A percentile compares a stretch with the other conserved stretches of the same genome.
These are phyloP conservation scores for Trichoderma gamsii DNA, from an alignment of 495 filamentous ascomycete species.

Conservation along the genomic window DNA sequence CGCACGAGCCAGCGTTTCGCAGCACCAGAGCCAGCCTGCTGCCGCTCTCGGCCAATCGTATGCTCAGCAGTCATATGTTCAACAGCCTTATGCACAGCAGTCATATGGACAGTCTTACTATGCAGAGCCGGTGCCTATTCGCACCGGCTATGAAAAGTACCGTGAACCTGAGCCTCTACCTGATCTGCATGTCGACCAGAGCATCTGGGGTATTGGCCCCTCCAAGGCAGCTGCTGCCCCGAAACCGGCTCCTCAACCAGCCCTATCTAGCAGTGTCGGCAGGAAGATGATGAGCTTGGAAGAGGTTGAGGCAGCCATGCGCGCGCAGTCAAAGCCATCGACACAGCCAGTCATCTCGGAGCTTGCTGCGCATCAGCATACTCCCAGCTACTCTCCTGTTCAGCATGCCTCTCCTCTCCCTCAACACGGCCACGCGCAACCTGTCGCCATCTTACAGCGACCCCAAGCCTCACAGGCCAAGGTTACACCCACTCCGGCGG, in stretches of 20 bases:
- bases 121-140: conserved; percentile 37
- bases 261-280: conserved; percentile 28
- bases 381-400: conserved; percentile 23
- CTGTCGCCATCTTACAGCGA: conserved; percentile 42
- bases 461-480: conserved; percentile 35
- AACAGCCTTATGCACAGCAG: conserved; percentile 33
- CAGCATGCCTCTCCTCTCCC: conserved; percentile 26
- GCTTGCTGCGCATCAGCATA: conserved; percentile 22
- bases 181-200: conserved; percentile 86
- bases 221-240: conserved; percentile 46
- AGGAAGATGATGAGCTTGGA: conserved; percentile 93
- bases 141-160: conserved; percentile 86
- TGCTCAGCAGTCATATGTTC: conserved; percentile 23
- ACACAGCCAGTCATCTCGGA: conserved; percentile 28
- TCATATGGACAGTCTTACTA: conserved; percentile 27
- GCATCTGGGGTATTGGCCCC: conserved; percentile 75
- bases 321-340: conserved; percentile 56
- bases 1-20: conserved; percentile 30
- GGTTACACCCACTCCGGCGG: conserved; percentile 26
- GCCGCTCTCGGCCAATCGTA: background rate
- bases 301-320: conserved; percentile 93
- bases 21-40: conserved; percentile 22
- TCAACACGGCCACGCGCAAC: conserved; percentile 33
- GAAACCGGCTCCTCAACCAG: conserved; percentile 25
- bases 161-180: conserved; percentile 63